phyloP scores from a whole-genome alignment of 2,329 filamentous ascomycete species.

The Ceratocystis albifundus region DNA sequence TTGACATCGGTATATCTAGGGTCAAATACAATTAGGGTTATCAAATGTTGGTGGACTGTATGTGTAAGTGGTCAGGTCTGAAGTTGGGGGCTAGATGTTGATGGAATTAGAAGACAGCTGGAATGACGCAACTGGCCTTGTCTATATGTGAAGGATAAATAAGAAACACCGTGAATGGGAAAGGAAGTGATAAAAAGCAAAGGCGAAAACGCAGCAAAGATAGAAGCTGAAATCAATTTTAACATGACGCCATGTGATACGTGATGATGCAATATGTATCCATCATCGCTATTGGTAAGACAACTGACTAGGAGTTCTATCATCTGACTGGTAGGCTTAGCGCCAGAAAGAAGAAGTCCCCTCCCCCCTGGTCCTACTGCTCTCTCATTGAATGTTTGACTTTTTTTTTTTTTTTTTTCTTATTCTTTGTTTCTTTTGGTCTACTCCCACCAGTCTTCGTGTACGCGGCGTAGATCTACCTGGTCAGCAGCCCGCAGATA shows the following conservation, averaged over 20 bases:
- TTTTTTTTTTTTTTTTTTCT: not conserved
- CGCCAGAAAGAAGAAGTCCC: not conserved
- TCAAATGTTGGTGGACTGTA: not conserved
- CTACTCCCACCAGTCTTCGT: constrained; percentile 54
- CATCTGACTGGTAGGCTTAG: not conserved
- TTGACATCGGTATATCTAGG: not conserved
- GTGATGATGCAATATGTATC: not conserved
- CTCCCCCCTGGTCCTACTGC: no score
- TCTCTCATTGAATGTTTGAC: no score
- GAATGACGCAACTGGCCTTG: not conserved
- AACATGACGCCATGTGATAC: not conserved
- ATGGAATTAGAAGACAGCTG: not conserved
- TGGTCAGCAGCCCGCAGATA: constrained; percentile 47
- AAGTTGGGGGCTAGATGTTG: not conserved
- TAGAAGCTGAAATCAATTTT: not conserved
- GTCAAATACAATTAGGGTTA: not conserved
- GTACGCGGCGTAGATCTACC: constrained; percentile 49
- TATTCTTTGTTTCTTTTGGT: not conserved
- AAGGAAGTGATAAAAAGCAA: not conserved
- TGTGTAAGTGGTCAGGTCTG: not conserved
- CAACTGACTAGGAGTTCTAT: not conserved
- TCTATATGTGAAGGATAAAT: not conserved
- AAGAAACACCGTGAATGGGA: not conserved
- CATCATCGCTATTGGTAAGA: not conserved
- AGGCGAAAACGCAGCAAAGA: not conserved